Evolutionary conservation across 148 eudicot species (phyloP).

Genomic region (Chenopodium quinoa): DNA sequence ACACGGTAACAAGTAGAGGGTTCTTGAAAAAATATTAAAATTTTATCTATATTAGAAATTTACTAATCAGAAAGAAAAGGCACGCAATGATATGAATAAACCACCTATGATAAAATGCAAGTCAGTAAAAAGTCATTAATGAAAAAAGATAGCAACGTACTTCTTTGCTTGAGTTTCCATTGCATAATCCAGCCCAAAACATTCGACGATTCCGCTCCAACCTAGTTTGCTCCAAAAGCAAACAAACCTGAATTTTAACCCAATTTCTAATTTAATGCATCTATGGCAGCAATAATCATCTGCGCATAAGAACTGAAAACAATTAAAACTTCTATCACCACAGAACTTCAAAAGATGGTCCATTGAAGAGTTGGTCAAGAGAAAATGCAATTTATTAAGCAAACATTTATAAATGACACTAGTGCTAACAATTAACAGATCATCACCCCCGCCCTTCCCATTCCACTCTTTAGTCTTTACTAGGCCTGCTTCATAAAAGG

Average conservation of each 20-base stretch:
- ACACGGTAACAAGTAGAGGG: background rate
- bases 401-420: background rate
- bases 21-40: background rate
- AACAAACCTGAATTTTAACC: no score
- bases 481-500: no score
- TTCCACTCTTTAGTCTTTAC: no score
- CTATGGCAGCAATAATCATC: conserved; percentile 44
- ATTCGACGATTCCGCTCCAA: no score
- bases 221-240: no score
- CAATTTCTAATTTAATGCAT: conserved; percentile 36
- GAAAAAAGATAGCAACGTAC: conserved; percentile 40
- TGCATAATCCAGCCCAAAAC: no score
- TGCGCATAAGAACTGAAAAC: conserved; percentile 18
- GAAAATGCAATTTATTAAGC: background rate
- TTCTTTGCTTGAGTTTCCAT: conserved; percentile 92
- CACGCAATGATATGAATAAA: background rate
- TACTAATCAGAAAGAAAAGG: background rate
- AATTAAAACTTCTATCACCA: conserved; percentile 3
- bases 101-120: background rate
- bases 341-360: background rate
- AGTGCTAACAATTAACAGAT: background rate
- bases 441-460: no score
- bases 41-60: background rate
- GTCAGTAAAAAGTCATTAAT: background rate
- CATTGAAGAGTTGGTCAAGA: background rate